Percentiles rank a stretch among this genome's conserved stretches.
phyloP scores from a whole-genome alignment of 225 moss, liverwort and hornwort species.

The Marchantia paleacea region DNA sequence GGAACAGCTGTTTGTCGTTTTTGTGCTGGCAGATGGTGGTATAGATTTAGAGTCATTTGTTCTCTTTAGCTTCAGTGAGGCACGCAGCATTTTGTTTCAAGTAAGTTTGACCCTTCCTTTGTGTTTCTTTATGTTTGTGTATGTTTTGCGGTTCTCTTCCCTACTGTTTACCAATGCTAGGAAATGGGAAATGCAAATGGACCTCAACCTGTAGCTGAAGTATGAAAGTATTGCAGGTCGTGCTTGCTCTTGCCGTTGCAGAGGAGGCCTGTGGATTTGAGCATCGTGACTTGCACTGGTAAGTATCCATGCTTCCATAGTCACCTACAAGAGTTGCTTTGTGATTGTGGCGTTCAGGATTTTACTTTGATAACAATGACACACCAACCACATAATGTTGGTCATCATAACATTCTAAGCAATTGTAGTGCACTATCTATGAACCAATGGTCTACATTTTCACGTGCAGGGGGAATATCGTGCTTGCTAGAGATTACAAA shows the following conservation, averaged over 20 bases:
- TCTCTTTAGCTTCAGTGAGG: conserved; percentile 68
- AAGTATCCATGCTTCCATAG: not conserved
- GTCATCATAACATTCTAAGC: not conserved
- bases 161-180: not conserved
- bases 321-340: not conserved
- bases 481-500: conserved; percentile 55
- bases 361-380: not conserved
- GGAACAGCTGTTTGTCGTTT: conserved; percentile 86
- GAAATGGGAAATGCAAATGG: not conserved
- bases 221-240: conserved; percentile 50
- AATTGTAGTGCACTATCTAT: too few relatives aligned
- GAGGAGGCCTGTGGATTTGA: conserved; percentile 93
- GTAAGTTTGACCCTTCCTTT: conserved; percentile 28
- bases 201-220: not conserved
- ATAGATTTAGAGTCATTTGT: conserved; percentile 79
- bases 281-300: conserved; percentile 99
- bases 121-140: not conserved
- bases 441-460: not conserved
- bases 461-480: conserved; percentile 80
- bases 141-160: not conserved
- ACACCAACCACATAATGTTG: not conserved
- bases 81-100: conserved; percentile 80
- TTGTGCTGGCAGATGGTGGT: conserved; percentile 94
- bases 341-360: not conserved
- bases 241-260: conserved; percentile 79